Base-by-base conservation (phyloP, 2,329 filamentous ascomycete species). In the Trichoderma oligosporum region DNA sequence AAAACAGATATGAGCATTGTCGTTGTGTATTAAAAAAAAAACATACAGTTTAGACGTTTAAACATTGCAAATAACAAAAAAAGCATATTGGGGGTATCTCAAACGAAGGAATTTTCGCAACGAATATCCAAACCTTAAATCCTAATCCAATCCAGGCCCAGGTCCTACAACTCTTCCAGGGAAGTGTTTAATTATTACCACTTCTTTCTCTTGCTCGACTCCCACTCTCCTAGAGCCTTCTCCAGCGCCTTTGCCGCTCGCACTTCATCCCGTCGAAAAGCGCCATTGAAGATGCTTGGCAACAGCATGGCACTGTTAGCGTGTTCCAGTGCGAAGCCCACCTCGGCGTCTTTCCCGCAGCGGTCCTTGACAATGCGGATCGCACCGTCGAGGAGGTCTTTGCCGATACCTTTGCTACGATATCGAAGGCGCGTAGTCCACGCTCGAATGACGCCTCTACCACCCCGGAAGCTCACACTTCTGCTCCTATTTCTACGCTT, bases 351-450 rank as follows among this genome's bases (percentile, higher is more conserved):
- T 58, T 82, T 82, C 39, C 89, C 88, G 58, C 87, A 87, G 66
- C 81, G 82, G 70, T 85, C 84, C 64, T 82, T 81, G 59, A 87
- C 86, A 55, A 87, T 70, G 57, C 79, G 78, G 2, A 92, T 84
- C 1, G 88, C 89, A 64, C 89, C 87, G 63, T 87, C 82, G 46
- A 96, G 76, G 65, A 96, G 73, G 29, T 85, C 86, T 38, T 76
- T 79, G 2, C 91, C 91, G 22, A 95, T 77, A 0, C 91, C 90
- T 61, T 83, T 82, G 29, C 82, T 78, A 24, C 91, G 81, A 70
- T 90, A 91, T 63, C 79, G 78, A 49, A 85, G 73, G 67, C 80
- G 79, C 1, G 91, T 89, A 2, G 90, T 93, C 91, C 91, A 96
- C 1, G 88, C 91, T 25, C 88, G 82, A 57, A 96, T 86, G 46